Conservation (phyloP, 768 basidiomycete genomes). For the Tubosaeta sp. region DNA sequence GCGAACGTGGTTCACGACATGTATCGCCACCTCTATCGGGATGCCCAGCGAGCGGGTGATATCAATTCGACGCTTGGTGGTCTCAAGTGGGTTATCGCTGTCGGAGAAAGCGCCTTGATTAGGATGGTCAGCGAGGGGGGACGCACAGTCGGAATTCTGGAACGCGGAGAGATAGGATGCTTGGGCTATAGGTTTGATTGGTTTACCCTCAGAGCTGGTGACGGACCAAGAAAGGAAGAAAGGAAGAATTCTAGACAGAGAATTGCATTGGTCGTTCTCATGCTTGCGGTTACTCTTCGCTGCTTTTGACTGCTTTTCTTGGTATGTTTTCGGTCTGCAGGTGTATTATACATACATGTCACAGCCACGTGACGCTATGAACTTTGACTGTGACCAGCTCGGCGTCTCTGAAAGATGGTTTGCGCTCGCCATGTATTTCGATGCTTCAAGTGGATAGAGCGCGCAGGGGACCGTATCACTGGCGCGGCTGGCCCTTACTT, state of each 20-base stretch:
- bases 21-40: constrained; percentile 43
- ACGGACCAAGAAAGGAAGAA: constrained; percentile 43
- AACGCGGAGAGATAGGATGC: constrained; percentile 36
- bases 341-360: neutral
- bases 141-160: constrained; percentile 41
- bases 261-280: constrained; percentile 14
- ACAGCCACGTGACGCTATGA: constrained; percentile 1
- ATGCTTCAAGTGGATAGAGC: constrained; percentile 67
- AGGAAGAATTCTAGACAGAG: constrained; percentile 37
- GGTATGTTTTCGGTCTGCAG: too few species aligned
- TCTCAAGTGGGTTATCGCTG: constrained; percentile 37
- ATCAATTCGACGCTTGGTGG: constrained; percentile 36
- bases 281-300: constrained; percentile 3
- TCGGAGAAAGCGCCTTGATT: constrained; percentile 48
- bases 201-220: constrained; percentile 42
- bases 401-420: constrained; percentile 15
- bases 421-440: constrained; percentile 38
- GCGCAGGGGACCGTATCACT: constrained; percentile 71
- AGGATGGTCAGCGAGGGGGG: constrained; percentile 50
- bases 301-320: neutral
- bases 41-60: constrained; percentile 31
- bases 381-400: neutral
- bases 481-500: constrained; percentile 93
- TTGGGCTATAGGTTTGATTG: constrained; percentile 51
- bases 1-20: constrained; percentile 47